Conservation (phyloP, 2,329 filamentous ascomycete species). For the Fusarium austroafricanum region DNA sequence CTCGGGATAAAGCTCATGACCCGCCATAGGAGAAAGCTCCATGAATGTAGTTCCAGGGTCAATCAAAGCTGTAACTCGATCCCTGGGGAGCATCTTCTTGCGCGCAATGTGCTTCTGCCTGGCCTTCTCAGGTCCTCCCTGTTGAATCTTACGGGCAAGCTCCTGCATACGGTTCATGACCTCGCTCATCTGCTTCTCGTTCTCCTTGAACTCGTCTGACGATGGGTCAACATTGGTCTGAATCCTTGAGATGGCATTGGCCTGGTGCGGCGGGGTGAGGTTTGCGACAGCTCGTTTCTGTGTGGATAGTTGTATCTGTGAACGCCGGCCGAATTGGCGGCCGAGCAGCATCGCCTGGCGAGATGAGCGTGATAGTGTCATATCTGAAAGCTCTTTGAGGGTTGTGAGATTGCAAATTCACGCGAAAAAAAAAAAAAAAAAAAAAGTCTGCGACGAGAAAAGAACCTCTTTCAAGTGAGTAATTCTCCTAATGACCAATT, state of each 20-base stretch:
- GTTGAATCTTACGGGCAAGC: constrained; percentile 77
- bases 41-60: constrained; percentile 92
- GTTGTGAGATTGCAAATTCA: neutral
- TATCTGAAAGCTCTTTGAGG: constrained; percentile 42
- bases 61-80: constrained; percentile 86
- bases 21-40: constrained; percentile 93
- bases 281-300: constrained; percentile 68
- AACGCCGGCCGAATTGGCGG: constrained; percentile 51
- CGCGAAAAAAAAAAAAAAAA: no score
- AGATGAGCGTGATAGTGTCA: constrained; percentile 62
- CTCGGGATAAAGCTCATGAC: constrained; percentile 84
- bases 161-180: constrained; percentile 75
- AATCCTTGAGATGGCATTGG: constrained; percentile 83
- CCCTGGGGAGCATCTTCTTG: constrained; percentile 94
- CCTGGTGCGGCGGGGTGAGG: constrained; percentile 85
- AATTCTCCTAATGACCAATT: constrained; percentile 18
- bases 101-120: constrained; percentile 86
- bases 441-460: constrained; percentile 1
- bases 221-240: constrained; percentile 80
- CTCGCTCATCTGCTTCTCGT: constrained; percentile 80
- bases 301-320: constrained; percentile 45
- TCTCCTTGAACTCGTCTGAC: constrained; percentile 84
- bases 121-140: constrained; percentile 84
- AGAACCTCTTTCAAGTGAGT: constrained; percentile 23
- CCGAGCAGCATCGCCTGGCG: constrained; percentile 58